Base-by-base conservation (phyloP, 352 stramenopile species). In the Pythium chondricola region DNA sequence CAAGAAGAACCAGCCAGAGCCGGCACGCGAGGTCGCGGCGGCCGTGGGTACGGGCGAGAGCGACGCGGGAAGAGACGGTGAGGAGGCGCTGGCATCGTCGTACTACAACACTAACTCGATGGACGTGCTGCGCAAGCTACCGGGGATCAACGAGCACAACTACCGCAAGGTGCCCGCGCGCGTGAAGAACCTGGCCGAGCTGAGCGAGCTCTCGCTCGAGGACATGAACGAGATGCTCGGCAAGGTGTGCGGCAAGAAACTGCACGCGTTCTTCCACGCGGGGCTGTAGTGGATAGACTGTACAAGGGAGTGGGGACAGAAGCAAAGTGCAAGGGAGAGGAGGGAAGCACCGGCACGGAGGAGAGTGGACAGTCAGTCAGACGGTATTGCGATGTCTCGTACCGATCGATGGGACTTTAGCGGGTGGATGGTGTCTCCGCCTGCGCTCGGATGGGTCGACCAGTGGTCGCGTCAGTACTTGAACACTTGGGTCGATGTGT, bases 141-240 rank as follows among this genome's bases (percentile, higher is more conserved):
- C 96, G 3, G 96, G 96, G n/a, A 88, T 99, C 51, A 98, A 84
- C 46, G 74, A 93, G 32, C 71, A 96, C 56, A 98, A 98, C 69
- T 93, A 82, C 51, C 67, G 85, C 24, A 81, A 82, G 29, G 65
- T 98, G 17, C 46, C 93, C 11, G 52, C 58, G 14, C 74, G 69
- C 13, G 79, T 93, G 42, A 61, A 71, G 33, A 90, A 69, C 45
- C 63, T 97, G 7, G 79, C 80, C 1, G 79, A 92, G 22, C 71
- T 97, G 13, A 89, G 71, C 24, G 52, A 43, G n/a, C 51, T 87
- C 43, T 63, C 63, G n/a, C 55, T 86, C 32, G 65, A 83, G 18
- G 67, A 88, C 24, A 57, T 95, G 20, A 70, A 56, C n/a, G 43
- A 69, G 32, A 30, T 95, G 16, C 50, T 96, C 36, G 88, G 85